Conservation (phyloP, 371 early-diverging fungal species). For the Mucor sp. region DNA sequence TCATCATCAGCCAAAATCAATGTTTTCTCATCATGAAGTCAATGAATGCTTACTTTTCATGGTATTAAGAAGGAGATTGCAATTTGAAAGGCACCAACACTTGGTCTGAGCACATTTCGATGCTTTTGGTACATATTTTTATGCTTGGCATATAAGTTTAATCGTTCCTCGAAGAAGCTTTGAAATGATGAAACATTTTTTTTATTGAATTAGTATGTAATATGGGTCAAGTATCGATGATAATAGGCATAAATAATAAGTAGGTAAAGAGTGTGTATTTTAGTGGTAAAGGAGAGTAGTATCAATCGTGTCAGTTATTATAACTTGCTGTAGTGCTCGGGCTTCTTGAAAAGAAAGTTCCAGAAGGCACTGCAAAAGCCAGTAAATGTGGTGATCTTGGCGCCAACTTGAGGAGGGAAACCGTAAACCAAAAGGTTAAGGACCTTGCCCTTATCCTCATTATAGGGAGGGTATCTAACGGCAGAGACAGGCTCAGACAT, state of each 20-base stretch:
- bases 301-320: neutral
- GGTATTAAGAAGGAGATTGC: too few species aligned
- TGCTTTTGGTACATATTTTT: too few species aligned
- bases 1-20: too few species aligned
- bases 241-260: neutral
- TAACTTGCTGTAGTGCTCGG: conserved; percentile 5
- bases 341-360: conserved; percentile 34
- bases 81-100: too few species aligned
- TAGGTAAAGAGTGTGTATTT: neutral
- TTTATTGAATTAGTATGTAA: neutral
- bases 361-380: conserved; percentile 32
- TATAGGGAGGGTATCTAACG: conserved; percentile 56
- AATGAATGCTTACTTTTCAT: too few species aligned
- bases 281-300: neutral
- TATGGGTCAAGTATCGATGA: neutral
- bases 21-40: too few species aligned
- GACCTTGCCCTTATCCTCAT: conserved; percentile 35
- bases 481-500: conserved; percentile 48
- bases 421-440: conserved; percentile 31
- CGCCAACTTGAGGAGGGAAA: conserved; percentile 27
- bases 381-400: conserved; percentile 29
- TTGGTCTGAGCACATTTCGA: too few species aligned
- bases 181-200: neutral
- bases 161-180: too few species aligned
- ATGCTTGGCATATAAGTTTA: too few species aligned